Conservation (phyloP, 805 yeast genomes). For the Metschnikowia similis region DNA sequence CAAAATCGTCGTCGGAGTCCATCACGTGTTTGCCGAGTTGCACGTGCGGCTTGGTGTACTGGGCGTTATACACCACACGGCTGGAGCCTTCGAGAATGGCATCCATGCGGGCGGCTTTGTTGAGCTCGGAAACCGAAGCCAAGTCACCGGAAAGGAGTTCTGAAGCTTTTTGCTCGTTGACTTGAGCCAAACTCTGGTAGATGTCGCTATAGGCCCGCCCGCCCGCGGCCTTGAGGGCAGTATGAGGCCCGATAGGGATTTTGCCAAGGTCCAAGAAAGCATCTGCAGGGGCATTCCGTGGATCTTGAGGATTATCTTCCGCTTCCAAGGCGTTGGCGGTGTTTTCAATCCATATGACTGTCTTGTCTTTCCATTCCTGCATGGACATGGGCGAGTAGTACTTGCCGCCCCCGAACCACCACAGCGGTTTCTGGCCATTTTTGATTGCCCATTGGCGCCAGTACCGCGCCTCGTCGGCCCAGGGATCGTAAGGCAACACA, state of each 20-base stretch:
- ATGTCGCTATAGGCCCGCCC: conserved; percentile 22
- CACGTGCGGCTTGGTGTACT: conserved; percentile 33
- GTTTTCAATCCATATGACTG: conserved; percentile 16
- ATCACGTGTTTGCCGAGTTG: conserved; percentile 33
- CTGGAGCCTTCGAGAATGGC: conserved; percentile 30
- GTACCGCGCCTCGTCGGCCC: conserved; percentile 62
- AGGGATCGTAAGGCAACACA: conserved; percentile 52
- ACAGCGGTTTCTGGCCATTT: conserved; percentile 45
- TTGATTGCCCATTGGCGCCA: conserved; percentile 49
- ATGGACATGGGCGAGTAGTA: conserved; percentile 50
- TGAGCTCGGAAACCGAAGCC: conserved; percentile 30
- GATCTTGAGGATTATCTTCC: neutral
- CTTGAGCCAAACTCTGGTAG: conserved; percentile 22
- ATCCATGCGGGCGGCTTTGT: conserved; percentile 35
- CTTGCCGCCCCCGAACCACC: conserved; percentile 67
- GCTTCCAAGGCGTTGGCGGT: conserved; percentile 12
- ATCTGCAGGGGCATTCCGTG: neutral
- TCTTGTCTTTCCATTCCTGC: conserved; percentile 31
- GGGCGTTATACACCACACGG: conserved; percentile 20
- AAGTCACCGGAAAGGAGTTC: conserved; percentile 25
- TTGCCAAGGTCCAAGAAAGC: conserved; percentile 4
- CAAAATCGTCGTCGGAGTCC: conserved; percentile 40
- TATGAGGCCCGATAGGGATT: conserved; percentile 15
- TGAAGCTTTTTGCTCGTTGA: conserved; percentile 20
- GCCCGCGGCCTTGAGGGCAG: conserved; percentile 13